These are phyloP conservation scores for Scutellaria minor DNA, from an alignment of 257 asterid species.

Conservation along the genomic window DNA sequence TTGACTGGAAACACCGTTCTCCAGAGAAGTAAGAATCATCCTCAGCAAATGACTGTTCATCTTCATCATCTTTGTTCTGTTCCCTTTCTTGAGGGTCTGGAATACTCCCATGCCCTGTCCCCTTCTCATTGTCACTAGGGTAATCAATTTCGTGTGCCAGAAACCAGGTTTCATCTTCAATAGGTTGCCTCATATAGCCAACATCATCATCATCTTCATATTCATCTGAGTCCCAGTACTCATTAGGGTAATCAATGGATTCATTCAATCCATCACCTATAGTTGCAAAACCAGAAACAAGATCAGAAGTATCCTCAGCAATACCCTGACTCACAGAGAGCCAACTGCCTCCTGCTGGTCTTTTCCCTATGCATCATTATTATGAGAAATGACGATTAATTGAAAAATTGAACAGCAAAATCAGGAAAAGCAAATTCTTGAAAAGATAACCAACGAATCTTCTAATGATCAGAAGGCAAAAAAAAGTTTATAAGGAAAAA, in stretches of 20 bases:
- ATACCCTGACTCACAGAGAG: conserved; percentile 97
- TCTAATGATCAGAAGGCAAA: conserved; percentile 13
- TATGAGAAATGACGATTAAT: conserved; percentile 28
- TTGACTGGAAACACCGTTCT: conserved; percentile 73
- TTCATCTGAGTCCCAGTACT: conserved; percentile 98
- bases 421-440: conserved; percentile 9
- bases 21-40: conserved; percentile 94
- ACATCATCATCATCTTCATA: conserved; percentile 95
- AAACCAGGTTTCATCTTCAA: conserved; percentile 95
- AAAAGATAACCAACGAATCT: background rate
- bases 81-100: conserved; percentile 78
- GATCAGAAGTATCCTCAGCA: conserved; percentile 92
- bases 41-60: conserved; percentile 88
- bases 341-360: conserved; percentile 80
- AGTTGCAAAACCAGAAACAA: conserved; percentile 98
- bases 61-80: conserved; percentile 75
- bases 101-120: conserved; percentile 67
- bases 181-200: conserved; percentile 94
- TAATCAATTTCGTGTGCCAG: conserved; percentile 94
- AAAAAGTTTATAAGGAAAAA: background rate
- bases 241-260: conserved; percentile 82
- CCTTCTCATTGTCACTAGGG: conserved; percentile 97
- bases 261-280: conserved; percentile 87
- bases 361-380: conserved; percentile 58
- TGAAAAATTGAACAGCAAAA: conserved; percentile 24